A percentile compares a stretch with the other conserved stretches of the same genome.
Evolutionary conservation across 2,329 filamentous ascomycete genomes (phyloP).

Genomic region (Pseudocercospora fuligena): DNA sequence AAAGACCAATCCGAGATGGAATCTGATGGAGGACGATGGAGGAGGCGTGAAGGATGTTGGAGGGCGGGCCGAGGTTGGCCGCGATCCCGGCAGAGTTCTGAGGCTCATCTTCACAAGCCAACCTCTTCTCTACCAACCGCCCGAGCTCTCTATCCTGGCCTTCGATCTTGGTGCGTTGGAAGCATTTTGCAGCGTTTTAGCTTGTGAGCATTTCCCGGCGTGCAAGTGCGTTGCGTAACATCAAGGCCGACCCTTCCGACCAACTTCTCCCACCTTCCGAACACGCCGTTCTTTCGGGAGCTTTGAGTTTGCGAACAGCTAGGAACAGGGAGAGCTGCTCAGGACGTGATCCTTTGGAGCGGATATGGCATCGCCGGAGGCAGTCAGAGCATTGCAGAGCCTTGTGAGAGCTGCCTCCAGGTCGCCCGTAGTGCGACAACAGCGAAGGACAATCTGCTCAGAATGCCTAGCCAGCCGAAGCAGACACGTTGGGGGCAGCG

Average conservation of each 20-base stretch:
- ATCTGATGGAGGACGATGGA: no score
- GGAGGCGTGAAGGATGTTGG: not conserved
- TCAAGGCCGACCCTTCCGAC: no score
- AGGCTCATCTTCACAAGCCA: not conserved
- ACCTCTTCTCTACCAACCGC: not conserved
- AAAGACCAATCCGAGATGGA: not conserved
- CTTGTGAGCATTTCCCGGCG: not conserved
- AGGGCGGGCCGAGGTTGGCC: not conserved
- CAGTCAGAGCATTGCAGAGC: slow-evolving; percentile 32
- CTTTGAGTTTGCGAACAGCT: slow-evolving; percentile 16
- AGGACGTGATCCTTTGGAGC: slow-evolving; percentile 11
- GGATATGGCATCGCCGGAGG: slow-evolving; percentile 33
- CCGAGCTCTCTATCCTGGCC: not conserved
- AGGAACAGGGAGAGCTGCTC: slow-evolving; percentile 13
- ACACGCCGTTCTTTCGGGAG: not conserved
- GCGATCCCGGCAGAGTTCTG: not conserved
- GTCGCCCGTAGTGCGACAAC: slow-evolving; percentile 21
- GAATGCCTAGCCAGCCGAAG: slow-evolving; percentile 29
- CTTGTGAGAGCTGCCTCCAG: slow-evolving; percentile 24
- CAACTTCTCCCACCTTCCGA: not conserved
- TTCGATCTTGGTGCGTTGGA: not conserved
- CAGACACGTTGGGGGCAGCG: slow-evolving; percentile 4
- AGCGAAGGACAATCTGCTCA: slow-evolving; percentile 32
- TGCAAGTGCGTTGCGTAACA: not conserved
- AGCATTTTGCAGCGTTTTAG: not conserved